Evolutionary conservation across 345 rosid genomes (phyloP).

Genomic region (Carallia pectinifolia): DNA sequence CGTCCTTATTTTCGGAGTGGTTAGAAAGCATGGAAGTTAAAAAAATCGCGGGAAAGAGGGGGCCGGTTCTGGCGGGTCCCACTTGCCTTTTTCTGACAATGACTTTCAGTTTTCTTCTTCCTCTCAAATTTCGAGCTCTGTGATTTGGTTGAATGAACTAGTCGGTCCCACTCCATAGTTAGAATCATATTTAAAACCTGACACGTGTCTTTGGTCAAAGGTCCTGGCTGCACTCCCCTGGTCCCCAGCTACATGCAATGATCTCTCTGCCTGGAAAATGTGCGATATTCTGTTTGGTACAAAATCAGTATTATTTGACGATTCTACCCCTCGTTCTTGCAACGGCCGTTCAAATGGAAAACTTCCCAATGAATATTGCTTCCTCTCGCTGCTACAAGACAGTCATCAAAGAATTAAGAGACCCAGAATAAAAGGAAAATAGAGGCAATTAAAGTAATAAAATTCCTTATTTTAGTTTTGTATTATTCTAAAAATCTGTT

Average conservation of each 20-base stretch:
- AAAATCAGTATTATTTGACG: neutral
- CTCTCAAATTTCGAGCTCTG: constrained; percentile 9
- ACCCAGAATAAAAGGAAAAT: neutral
- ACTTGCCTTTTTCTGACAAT: neutral
- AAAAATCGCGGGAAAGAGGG: constrained; percentile 28
- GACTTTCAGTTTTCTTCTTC: constrained; percentile 2
- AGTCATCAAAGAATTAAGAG: neutral
- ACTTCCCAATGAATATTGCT: neutral
- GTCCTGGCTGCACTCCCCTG: constrained; percentile 4
- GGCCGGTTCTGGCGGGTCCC: constrained; percentile 28
- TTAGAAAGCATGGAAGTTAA: constrained; percentile 9
- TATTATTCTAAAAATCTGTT: too few relatives aligned
- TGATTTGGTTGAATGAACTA: neutral
- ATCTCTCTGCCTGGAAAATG: too few relatives aligned
- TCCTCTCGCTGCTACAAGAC: too few relatives aligned
- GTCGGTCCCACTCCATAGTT: constrained; percentile 13
- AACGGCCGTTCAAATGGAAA: neutral
- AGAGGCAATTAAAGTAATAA: neutral
- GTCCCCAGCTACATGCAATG: constrained; percentile 9
- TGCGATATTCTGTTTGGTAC: too few relatives aligned
- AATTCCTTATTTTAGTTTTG: too few relatives aligned
- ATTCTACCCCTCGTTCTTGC: constrained; percentile 13
- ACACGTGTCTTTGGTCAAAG: constrained; percentile 28
- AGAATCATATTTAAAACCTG: neutral
- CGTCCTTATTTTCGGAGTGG: constrained; percentile 27